phyloP scores from a whole-genome alignment of 371 early-diverging fungal species.

The Apophysomyces variabilis region DNA sequence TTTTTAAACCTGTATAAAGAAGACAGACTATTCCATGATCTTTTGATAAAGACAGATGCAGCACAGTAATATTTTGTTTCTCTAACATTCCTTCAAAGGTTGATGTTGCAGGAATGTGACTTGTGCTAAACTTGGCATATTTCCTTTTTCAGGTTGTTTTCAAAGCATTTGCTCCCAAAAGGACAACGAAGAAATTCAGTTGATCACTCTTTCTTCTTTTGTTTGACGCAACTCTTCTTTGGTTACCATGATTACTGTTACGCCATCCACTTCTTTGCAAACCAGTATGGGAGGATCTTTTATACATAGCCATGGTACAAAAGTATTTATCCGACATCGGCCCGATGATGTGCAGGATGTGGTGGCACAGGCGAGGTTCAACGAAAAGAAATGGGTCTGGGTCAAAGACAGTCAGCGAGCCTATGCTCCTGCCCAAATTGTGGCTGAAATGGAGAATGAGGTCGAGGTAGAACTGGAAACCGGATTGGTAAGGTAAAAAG shows the following conservation, averaged over 20 bases:
- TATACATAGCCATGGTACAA: constrained; percentile 54
- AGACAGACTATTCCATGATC: too few species aligned
- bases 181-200: not conserved
- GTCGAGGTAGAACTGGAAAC: constrained; percentile 75
- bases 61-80: too few species aligned
- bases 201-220: not conserved
- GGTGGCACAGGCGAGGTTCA: constrained; percentile 77
- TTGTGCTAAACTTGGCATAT: not conserved
- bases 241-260: not conserved
- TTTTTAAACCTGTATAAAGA: not conserved
- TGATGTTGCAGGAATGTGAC: constrained; percentile 7
- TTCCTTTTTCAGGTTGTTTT: constrained; percentile 12
- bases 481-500: constrained; percentile 61
- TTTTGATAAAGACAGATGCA: too few species aligned
- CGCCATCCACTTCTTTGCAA: not conserved
- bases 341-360: constrained; percentile 64
- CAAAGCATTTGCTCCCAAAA: constrained; percentile 10
- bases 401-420: constrained; percentile 90
- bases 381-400: constrained; percentile 96
- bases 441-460: constrained; percentile 67
- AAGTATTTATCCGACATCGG: constrained; percentile 42
- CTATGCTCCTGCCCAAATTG: constrained; percentile 86
- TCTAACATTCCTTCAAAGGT: not conserved
- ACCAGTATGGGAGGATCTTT: constrained; percentile 40
- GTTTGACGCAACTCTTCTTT: not conserved